Percentiles rank a stretch among this genome's conserved stretches.
Conservation (phyloP, 2,329 filamentous ascomycete species). For the Xylaria sp. region DNA sequence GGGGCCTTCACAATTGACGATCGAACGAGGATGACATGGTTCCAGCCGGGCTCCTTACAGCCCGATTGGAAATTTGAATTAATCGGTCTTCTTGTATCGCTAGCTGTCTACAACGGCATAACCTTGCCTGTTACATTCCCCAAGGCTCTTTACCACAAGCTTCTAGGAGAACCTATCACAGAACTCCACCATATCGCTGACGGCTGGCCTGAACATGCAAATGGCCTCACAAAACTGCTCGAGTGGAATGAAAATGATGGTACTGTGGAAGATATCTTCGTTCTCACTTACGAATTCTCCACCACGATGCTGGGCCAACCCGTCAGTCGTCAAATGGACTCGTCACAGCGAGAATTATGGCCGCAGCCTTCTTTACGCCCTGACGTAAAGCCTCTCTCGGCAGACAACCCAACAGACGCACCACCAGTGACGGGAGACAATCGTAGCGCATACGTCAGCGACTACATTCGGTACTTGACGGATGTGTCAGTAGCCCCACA, state of each 20-base stretch:
- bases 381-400: slow-evolving; percentile 43
- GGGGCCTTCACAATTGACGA: slow-evolving; percentile 84
- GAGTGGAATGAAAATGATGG: slow-evolving; percentile 81
- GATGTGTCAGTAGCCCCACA: slow-evolving; percentile 81
- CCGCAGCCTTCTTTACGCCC: slow-evolving; percentile 59
- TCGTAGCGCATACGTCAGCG: slow-evolving; percentile 78
- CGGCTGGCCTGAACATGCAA: slow-evolving; percentile 85
- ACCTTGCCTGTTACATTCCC: slow-evolving; percentile 93
- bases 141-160: slow-evolving; percentile 80
- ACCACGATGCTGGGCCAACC: slow-evolving; percentile 66
- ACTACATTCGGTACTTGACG: slow-evolving; percentile 87
- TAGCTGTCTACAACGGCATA: slow-evolving; percentile 92
- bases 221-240: slow-evolving; percentile 76
- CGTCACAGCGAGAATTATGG: slow-evolving; percentile 57
- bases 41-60: slow-evolving; percentile 82
- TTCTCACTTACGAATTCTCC: slow-evolving; percentile 88
- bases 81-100: slow-evolving; percentile 84
- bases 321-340: slow-evolving; percentile 66
- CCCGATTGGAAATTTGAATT: slow-evolving; percentile 92
- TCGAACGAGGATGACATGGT: slow-evolving; percentile 85
- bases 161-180: slow-evolving; percentile 75
- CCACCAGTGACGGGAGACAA: slow-evolving; percentile 84
- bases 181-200: slow-evolving; percentile 82
- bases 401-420: slow-evolving; percentile 63
- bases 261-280: slow-evolving; percentile 82